Evolutionary conservation across 805 yeast genomes (phyloP), one percentile per base, ranked within the genome.

Genomic region (Clavispora santaluciae): DNA sequence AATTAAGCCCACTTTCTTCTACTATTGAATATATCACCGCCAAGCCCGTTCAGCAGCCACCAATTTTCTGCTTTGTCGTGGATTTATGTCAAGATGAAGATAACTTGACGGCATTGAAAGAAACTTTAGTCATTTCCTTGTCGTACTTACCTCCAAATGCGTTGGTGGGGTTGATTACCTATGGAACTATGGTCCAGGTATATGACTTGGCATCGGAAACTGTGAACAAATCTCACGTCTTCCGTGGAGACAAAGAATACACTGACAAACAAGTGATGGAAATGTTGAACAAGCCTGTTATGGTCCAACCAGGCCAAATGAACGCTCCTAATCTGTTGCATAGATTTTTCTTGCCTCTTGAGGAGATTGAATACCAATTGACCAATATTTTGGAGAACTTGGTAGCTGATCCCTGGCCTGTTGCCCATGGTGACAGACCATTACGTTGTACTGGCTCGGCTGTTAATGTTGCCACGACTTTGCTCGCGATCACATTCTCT

Each of bases 401-500:
- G 59, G 71, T 80, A 44, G 75, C 73, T 22, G 95, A 87, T 57
- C 86, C 90, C 44, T 93, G 99, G 99, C 79, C 91, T 24, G 85
- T 86, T 26, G 83, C 85, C 35, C 78, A 84, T 37, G 87, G 86
- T 39, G 81, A 81, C 57, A 80, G 99, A 61, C 86, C 98, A 7
- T 67, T 86, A 40, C 78, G 99, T 68, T 85, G 91, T 44, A 87
- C 96, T 3, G 99, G 99, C 44, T 81, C 95, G 22, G 98, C 99
- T 5, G 64, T 90, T 53, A 79, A 85, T 49, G 81, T 93, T 50
- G 96, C 97, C 8, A 73, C 89, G 21, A 76, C 85, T 52, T 61
- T 93, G 41, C 75, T 89, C 49, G 95, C 90, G 59, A 82, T 86
- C 28, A 74, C 93, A 22, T 87, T 79, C 67, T 81, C 89, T 39